A percentile compares a stretch with the other conserved stretches of the same genome.
phyloP scores from a whole-genome alignment of 257 asterid species.

The Henckelia pumila region DNA sequence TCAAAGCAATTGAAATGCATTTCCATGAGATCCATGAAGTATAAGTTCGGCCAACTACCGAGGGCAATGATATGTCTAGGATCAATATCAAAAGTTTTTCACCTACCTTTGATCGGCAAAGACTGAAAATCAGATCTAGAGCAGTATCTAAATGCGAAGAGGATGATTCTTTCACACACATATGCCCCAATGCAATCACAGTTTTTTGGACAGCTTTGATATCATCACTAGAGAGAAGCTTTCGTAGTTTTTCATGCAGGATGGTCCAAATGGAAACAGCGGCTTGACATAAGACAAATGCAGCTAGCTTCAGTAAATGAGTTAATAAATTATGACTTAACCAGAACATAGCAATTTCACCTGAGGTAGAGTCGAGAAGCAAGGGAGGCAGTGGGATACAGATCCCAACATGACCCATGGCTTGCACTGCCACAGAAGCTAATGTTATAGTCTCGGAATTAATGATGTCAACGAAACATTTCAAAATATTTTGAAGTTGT shows the following conservation, averaged over 20 bases:
- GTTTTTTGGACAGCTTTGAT: slow-evolving; percentile 78
- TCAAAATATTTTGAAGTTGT: slow-evolving; percentile 66
- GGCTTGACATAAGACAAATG: slow-evolving; percentile 26
- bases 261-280: slow-evolving; percentile 66
- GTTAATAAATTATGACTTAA: slow-evolving; percentile 23
- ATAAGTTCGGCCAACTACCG: slow-evolving; percentile 16
- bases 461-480: slow-evolving; percentile 70
- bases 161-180: slow-evolving; percentile 74
- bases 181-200: slow-evolving; percentile 87
- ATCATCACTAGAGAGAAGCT: slow-evolving; percentile 83
- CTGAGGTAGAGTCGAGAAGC: slow-evolving; percentile 58
- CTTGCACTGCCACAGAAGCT: slow-evolving; percentile 91
- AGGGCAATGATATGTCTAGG: slow-evolving; percentile 19
- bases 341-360: slow-evolving; percentile 38
- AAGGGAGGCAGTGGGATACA: slow-evolving; percentile 68
- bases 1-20: slow-evolving; percentile 20
- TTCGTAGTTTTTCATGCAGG: slow-evolving; percentile 57
- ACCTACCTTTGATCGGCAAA: slow-evolving; percentile 83
- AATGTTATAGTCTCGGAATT: slow-evolving; percentile 62
- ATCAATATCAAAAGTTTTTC: slow-evolving; percentile 18
- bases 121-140: slow-evolving; percentile 86
- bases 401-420: slow-evolving; percentile 95
- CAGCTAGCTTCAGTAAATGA: slow-evolving; percentile 10
- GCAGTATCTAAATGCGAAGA: slow-evolving; percentile 57
- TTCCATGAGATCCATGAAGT: slow-evolving; percentile 8